phyloP scores from a whole-genome alignment of 202 grass and related monocot genomes.

The Zizania palustris region DNA sequence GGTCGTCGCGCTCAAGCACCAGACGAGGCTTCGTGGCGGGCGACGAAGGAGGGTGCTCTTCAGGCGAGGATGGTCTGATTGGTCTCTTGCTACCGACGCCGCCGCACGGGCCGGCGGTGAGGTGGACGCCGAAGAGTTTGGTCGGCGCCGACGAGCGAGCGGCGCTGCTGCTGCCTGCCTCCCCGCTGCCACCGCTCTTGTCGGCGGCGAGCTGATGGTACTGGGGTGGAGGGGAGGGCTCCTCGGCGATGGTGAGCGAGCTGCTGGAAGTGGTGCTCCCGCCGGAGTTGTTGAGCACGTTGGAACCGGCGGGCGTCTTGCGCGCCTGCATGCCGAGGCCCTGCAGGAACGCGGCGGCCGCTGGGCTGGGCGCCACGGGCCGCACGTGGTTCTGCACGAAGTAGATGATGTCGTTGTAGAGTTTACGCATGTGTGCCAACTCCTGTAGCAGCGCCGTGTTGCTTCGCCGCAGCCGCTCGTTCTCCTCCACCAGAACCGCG shows the following conservation, averaged over 20 bases:
- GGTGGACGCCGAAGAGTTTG: conserved; percentile 79
- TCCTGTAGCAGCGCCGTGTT: conserved; percentile 83
- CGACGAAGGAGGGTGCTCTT: conserved; percentile 43
- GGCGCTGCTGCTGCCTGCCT: conserved; percentile 52
- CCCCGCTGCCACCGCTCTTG: conserved; percentile 41
- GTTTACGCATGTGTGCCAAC: conserved; percentile 94
- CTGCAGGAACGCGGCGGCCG: conserved; percentile 67
- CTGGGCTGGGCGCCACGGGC: conserved; percentile 86
- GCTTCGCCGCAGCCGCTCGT: conserved; percentile 80
- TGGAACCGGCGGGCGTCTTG: conserved; percentile 24
- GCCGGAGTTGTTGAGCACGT: conserved; percentile 51
- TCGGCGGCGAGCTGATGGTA: conserved; percentile 36
- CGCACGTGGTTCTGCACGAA: conserved; percentile 99
- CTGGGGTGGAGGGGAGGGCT: conserved; percentile 52
- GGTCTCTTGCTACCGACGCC: conserved; percentile 54
- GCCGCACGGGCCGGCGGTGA: conserved; percentile 22
- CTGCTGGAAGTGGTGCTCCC: conserved; percentile 96
- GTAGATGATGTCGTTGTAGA: conserved; percentile 99
- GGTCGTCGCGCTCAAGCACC: conserved; percentile 53
- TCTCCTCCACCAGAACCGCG: conserved; percentile 82
- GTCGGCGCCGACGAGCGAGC: conserved; percentile 43
- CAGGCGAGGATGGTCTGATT: conserved; percentile 41
- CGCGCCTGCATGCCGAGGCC: conserved; percentile 50
- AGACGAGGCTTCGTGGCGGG: conserved; percentile 68
- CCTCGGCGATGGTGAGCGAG: conserved; percentile 91